Base-by-base conservation (phyloP, 768 basidiomycete genomes). In the Piloderma croceum region DNA sequence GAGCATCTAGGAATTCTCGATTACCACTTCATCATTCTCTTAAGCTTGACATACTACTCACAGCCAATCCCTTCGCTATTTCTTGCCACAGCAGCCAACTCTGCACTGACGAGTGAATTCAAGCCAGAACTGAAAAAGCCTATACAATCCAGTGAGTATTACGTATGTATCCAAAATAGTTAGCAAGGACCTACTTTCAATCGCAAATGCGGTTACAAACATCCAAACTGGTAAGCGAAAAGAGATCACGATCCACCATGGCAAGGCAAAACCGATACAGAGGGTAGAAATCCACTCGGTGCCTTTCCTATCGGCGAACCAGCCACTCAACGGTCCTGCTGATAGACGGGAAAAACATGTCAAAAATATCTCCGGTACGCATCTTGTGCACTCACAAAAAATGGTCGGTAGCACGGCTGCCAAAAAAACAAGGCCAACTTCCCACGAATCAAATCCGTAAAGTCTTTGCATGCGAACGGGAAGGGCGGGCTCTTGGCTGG, bases 401-500 rank as follows among this genome's bases (percentile, higher is more conserved):
- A 87, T 52, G 0, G 77, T 74, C 1, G 83, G 84, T 5, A 82
- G 59, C 19, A 81, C 73, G 7, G 73, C 70, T 6, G 77, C 82
- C 42, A 87, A 61, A 53, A 79, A 81, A 13, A 83, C 70, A n/a
- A 86, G 49, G 6, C 85, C 85, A 7, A 83, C 77, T 44, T 61
- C 56, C n/a, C 52, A 54, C 0, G 79, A 66, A 39, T 67, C 46
- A 29, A 74, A 66, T 4, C 58, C 57, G 72, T 77, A 82, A 5
- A 69, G 44, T 7, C 52, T 51, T 45, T 76, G 70, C 27, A 81
- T 52, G 43, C 74, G 76, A 20, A 81, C 54, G 1, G 80, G 77
- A 25, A 82, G 59, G 4, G 77, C 63, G 12, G 81, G 77, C 38
- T 81, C 81, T 48, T 70, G 68, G 36, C 65, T 65, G 24, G 65